Conservation (phyloP, 148 eudicot genomes). For the Agrostemma githago region DNA sequence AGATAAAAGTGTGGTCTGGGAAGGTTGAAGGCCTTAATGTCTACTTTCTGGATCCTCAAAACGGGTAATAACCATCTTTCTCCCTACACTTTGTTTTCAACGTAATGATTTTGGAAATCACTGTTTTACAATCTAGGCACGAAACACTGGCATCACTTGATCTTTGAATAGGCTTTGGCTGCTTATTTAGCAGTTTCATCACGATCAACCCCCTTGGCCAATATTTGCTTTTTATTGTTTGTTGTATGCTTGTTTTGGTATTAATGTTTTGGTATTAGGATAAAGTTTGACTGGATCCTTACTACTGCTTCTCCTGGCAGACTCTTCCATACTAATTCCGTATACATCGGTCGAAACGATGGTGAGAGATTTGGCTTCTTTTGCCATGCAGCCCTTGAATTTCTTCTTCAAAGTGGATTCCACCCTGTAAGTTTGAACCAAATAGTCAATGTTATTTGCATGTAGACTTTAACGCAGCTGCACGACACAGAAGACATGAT, state of each 20-base stretch:
- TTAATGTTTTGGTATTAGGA: neutral
- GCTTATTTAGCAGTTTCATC: neutral
- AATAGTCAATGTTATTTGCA: slow-evolving; percentile 2
- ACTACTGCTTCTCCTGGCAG: slow-evolving; percentile 34
- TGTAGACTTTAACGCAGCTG: neutral
- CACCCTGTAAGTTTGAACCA: slow-evolving; percentile 71
- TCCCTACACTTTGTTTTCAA: neutral
- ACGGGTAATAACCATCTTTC: slow-evolving; percentile 57
- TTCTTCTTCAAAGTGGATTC: slow-evolving; percentile 85
- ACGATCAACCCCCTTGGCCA: neutral
- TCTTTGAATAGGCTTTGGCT: neutral
- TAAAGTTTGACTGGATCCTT: slow-evolving; percentile 15
- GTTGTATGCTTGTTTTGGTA: neutral
- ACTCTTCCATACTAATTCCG: slow-evolving; percentile 61
- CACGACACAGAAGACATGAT: neutral
- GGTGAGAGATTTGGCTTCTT: slow-evolving; percentile 90
- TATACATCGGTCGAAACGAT: slow-evolving; percentile 78
- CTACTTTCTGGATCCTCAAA: slow-evolving; percentile 90
- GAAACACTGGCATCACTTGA: neutral
- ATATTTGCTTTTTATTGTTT: neutral
- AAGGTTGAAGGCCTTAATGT: slow-evolving; percentile 95
- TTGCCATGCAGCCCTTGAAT: slow-evolving; percentile 94
- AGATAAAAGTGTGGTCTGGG: slow-evolving; percentile 94
- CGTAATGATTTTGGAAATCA: neutral
- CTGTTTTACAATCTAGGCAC: neutral